Base-by-base conservation (phyloP, 2,329 filamentous ascomycete genomes). In the Coleophoma eucalyptorum region DNA sequence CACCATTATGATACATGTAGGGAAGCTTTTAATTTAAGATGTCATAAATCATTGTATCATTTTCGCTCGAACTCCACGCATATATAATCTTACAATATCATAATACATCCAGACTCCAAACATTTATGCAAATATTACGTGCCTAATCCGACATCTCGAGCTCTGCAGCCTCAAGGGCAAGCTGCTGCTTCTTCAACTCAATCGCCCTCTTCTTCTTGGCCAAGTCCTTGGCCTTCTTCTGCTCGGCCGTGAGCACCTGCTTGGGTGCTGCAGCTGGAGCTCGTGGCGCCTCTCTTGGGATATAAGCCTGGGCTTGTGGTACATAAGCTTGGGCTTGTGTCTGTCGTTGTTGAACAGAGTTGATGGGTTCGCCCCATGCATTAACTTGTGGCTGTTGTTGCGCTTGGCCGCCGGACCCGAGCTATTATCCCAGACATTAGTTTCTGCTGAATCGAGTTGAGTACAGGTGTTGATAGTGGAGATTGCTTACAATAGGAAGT, bases 121-220 rank as follows among this genome's bases (percentile, higher is more conserved):
- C 26, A 8, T 8, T 8, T 8, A 26, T 26, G 26, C 26, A 26
- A 26, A 8, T 26, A 26, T 26, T 2, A 8, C 2, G 4, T 5
- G 26, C 26, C 26, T 26, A 26, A 26, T 26, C 26, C 26, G 50
- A 48, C 54, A 58, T 54, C 46, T 58, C 58, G 43, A 58, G 32
- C 48, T 60, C 58, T 12, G 55, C 55, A n/a, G 51, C 52, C 38
- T 60, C 58, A 12, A 60, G 35, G 19, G 47, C 58, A 18, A 60
- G 26, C 43, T 60, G 58, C 44, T 58, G 40, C 35, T 56, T 60
- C 56, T 60, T 60, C 35, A 60, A 37, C 43, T 48, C 58, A 18
- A 60, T 34, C 19, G 43, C 8, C 44, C 34, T 54, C 55, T 49
- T 58, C 51, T 60, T 60, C 55, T 60, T 60, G 4, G 42, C 55